Evolutionary conservation across 2,329 filamentous ascomycete species (phyloP).

Genomic region (Shiraia bambusicola): DNA sequence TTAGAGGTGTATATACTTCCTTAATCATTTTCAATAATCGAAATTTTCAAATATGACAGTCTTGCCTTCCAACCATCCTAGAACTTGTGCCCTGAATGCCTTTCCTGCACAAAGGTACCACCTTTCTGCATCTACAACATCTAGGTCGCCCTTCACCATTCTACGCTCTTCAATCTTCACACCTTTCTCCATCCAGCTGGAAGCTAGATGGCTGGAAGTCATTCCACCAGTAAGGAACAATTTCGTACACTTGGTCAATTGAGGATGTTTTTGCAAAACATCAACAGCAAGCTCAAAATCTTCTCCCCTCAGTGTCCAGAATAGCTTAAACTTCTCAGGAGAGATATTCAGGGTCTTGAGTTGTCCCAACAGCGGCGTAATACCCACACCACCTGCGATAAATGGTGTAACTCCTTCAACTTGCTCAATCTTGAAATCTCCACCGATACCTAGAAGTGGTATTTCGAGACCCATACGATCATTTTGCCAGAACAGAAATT

Average conservation of each 20-base stretch:
- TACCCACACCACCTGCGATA: slow-evolving; percentile 77
- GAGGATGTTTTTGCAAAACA: slow-evolving; percentile 55
- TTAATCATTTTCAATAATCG: slow-evolving; percentile 43
- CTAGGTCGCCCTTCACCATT: slow-evolving; percentile 49
- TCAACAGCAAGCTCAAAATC: slow-evolving; percentile 67
- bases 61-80: slow-evolving; percentile 52
- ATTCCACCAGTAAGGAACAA: slow-evolving; percentile 65
- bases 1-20: no score
- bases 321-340: slow-evolving; percentile 51
- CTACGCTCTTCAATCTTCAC: slow-evolving; percentile 48
- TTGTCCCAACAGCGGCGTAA: slow-evolving; percentile 77
- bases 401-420: slow-evolving; percentile 55
- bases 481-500: slow-evolving; percentile 62
- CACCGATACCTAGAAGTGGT: slow-evolving; percentile 72
- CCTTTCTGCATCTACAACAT: slow-evolving; percentile 38
- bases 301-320: slow-evolving; percentile 66
- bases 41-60: slow-evolving; percentile 56
- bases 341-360: slow-evolving; percentile 41
- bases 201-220: slow-evolving; percentile 23
- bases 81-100: slow-evolving; percentile 51
- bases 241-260: slow-evolving; percentile 55
- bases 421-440: slow-evolving; percentile 56
- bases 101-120: slow-evolving; percentile 64
- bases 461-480: slow-evolving; percentile 59
- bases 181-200: slow-evolving; percentile 34